Evolutionary conservation across 139 green algal species (phyloP).

Genomic region (Tetratostichococcus sp.): DNA sequence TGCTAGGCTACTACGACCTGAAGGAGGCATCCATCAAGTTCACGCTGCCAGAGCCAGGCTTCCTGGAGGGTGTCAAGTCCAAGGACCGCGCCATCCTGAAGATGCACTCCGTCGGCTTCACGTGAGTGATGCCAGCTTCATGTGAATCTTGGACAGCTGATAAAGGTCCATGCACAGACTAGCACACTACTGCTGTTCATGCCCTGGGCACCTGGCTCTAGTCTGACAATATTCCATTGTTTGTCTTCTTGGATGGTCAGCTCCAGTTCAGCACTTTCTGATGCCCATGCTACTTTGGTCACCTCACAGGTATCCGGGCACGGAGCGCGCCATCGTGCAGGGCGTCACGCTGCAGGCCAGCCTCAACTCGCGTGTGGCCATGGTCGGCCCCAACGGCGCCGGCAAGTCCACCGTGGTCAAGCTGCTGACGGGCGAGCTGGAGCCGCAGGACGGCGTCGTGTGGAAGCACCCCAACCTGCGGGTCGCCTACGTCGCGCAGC

Average conservation of each 20-base stretch:
- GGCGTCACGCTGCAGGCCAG: constrained; percentile 68
- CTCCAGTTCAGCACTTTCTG: too few relatives aligned
- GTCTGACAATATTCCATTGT: too few relatives aligned
- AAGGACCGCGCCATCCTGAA: constrained; percentile 95
- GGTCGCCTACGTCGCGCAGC: constrained; percentile 94
- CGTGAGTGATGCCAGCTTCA: constrained; percentile 1
- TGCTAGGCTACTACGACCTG: constrained; percentile 87
- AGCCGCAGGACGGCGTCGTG: constrained; percentile 65
- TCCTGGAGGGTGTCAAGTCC: constrained; percentile 91
- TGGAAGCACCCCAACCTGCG: constrained; percentile 92
- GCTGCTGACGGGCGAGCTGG: constrained; percentile 45
- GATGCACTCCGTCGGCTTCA: constrained; percentile 76
- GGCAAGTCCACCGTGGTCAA: constrained; percentile 95
- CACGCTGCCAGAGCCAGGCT: constrained; percentile 83
- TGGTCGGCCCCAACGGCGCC: constrained; percentile 81
- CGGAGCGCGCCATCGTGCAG: constrained; percentile 56
- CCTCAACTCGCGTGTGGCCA: constrained; percentile 76
- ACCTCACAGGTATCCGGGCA: constrained; percentile 64
- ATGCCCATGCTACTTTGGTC: too few relatives aligned
- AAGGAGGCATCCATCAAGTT: constrained; percentile 59
- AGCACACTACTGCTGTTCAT: too few relatives aligned
- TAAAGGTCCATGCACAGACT: too few relatives aligned
- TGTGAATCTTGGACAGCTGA: too few relatives aligned
- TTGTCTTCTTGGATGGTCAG: too few relatives aligned
- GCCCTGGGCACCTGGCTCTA: too few relatives aligned